Evolutionary conservation across 164 flowering plant species (phyloP).

Genomic region (Nelumbo lutea): DNA sequence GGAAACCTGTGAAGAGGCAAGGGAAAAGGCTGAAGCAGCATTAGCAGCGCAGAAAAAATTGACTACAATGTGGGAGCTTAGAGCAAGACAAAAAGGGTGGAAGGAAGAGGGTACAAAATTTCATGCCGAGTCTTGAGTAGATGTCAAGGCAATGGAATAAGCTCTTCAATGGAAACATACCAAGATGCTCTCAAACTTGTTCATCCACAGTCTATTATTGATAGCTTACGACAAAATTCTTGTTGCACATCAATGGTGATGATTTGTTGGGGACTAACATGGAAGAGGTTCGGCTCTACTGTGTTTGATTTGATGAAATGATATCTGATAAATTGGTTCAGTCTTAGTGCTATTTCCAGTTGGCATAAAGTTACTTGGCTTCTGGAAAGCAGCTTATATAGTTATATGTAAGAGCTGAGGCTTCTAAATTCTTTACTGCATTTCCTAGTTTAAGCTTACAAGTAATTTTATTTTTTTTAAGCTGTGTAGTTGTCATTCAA

Average conservation of each 20-base stretch:
- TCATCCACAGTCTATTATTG: not conserved
- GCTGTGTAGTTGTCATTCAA: too few relatives aligned
- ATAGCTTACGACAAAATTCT: not conserved
- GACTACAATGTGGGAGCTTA: slow-evolving; percentile 67
- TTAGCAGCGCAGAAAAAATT: slow-evolving; percentile 63
- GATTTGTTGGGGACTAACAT: not conserved
- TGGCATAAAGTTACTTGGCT: slow-evolving; percentile 3
- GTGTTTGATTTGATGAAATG: slow-evolving; percentile 1
- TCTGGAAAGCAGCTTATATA: not conserved
- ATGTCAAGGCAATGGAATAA: slow-evolving; percentile 23
- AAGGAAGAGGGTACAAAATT: slow-evolving; percentile 53
- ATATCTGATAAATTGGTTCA: slow-evolving; percentile 5
- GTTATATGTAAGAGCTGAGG: not conserved
- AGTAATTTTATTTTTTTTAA: too few relatives aligned
- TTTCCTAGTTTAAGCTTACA: not conserved
- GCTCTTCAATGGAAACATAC: not conserved
- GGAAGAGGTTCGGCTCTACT: slow-evolving; percentile 4
- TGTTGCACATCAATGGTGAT: slow-evolving; percentile 10
- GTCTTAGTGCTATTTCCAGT: not conserved
- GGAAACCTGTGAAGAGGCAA: slow-evolving; percentile 96
- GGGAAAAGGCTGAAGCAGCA: slow-evolving; percentile 81
- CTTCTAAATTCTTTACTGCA: not conserved
- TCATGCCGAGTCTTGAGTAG: slow-evolving; percentile 24
- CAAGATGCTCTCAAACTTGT: not conserved
- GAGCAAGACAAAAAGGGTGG: slow-evolving; percentile 95